Evolutionary conservation across 1,139 yeast species (phyloP), one percentile per base, ranked within the genome.

Genomic region (Pichia sp.): DNA sequence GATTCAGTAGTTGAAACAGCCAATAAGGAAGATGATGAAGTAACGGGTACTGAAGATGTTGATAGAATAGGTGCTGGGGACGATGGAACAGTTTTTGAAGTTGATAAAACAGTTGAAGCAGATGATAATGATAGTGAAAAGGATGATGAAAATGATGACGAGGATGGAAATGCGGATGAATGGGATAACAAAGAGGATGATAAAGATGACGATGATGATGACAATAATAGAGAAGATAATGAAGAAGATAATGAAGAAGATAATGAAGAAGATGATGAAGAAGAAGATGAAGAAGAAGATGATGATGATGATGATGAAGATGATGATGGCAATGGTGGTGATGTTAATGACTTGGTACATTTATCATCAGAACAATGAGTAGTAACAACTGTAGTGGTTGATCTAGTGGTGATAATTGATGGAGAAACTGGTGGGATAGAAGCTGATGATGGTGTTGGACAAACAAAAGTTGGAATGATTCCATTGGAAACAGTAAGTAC

Each of bases 381-480:
- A 8, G 42, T 25, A 14, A 22, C 19, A 22, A 25, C 16, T 6
- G 29, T 25, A 22, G 42, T 39, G 7, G 18, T 39, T 14, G 29
- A 22, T 11, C 7, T 25, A 5, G 29, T 39, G 2, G 42, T 25
- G 13, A 25, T 16, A 22, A 25, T 36, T 11, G 42, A 34, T 45
- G 47, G 25, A n/a, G 22, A 44, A 31, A 14, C 18, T 22, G 30
- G 19, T 27, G 38, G 38, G 7, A n/a, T 34, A n/a, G 38, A 34
- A 3, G 25, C 29, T 16, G 41, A 42, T 46, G 33, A 29, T 39
- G 48, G 16, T 2, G 34, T 7, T 22, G 51, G 50, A 41, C 56
- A 56, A n/a, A 18, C 39, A 18, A 51, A 51, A 7, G 45, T 45
- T 22, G 59, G 58, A 13, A 48, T 31, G 39, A 53, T 36, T 14